A percentile compares a stretch with the other conserved stretches of the same genome.
Evolutionary conservation across 2,329 filamentous ascomycete species (phyloP).

Genomic region (Epichloe typhina): DNA sequence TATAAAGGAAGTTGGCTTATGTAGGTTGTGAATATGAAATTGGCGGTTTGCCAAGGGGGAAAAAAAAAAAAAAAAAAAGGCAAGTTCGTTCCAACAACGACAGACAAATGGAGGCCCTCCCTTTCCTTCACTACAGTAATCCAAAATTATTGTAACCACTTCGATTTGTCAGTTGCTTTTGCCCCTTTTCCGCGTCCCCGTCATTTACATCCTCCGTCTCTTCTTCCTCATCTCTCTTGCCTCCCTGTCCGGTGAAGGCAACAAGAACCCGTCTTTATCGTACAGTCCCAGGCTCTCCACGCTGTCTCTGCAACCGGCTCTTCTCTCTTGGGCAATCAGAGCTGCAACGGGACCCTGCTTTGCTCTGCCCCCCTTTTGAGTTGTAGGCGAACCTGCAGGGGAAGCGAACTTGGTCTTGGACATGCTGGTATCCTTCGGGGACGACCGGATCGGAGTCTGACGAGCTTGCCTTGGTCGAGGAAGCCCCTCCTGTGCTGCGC

Average conservation of each 20-base stretch:
- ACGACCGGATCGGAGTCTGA: not conserved
- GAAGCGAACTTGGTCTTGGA: not conserved
- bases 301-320: conserved; percentile 13
- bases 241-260: conserved; percentile 26
- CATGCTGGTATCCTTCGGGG: not conserved
- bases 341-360: conserved; percentile 16
- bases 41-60: no score
- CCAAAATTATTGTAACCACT: no score
- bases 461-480: conserved; percentile 8
- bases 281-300: conserved; percentile 30
- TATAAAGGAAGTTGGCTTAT: not conserved
- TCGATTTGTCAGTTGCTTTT: not conserved
- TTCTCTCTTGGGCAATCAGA: conserved; percentile 12
- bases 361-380: conserved; percentile 6
- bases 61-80: no score
- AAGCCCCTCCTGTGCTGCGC: conserved; percentile 8
- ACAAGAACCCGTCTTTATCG: conserved; percentile 32
- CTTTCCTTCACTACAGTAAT: not conserved
- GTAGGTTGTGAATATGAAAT: not conserved
- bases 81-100: not conserved
- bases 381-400: not conserved
- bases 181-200: not conserved
- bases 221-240: not conserved
- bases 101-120: not conserved
- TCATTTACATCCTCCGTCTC: not conserved